Evolutionary conservation across 1,139 yeast genomes (phyloP), one percentile per base, ranked within the genome.

Genomic region (Wickerhamomyces sp.): DNA sequence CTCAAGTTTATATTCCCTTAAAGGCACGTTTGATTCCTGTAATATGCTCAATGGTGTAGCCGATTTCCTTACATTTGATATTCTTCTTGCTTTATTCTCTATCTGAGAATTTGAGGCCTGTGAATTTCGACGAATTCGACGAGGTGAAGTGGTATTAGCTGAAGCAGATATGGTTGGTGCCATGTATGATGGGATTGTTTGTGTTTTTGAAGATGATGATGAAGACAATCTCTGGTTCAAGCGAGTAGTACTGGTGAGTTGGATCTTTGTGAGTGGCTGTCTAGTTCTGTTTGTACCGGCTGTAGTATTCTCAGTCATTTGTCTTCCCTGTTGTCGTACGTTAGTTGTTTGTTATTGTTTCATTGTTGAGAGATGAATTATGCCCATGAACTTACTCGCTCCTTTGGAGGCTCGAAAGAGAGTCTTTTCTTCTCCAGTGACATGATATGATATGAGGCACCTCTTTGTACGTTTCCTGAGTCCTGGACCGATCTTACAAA

Each of bases 1-100:
- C 31, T 73, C 67, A 29, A 82, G 45, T 0, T 55, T 48, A 41
- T 56, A 57, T 26, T 58, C 52, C 40, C 60, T 49, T 39, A 54
- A 43, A 1, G 60, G 61, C 1, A 58, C 57, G 10, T 45, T 47
- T 0, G 58, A 53, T 10, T 57, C 55, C 29, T 56, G 58, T 13
- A 58, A 41, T 15, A 58, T 57, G 29, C 48, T 45, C 14, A 56
- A 45, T 3, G 60, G 57, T 2, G 58, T 53, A 6, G 47, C 45
- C 4, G 59, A 49, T 40, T 45, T 51, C 30, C 53, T 42, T 15
- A 45, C 38, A 8, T 39, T 43, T 0, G 56, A 52, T 6, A 41
- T 41, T 23, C 54, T 43, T 41, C 52, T 43, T 32, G 33, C 9
- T 34, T 26, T 18, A 7, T 27, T 33, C 11, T 39, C 37, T 8